These are phyloP conservation scores for Curvularia eragrostidis DNA, from an alignment of 2,329 filamentous ascomycete genomes.

Conservation along the genomic window DNA sequence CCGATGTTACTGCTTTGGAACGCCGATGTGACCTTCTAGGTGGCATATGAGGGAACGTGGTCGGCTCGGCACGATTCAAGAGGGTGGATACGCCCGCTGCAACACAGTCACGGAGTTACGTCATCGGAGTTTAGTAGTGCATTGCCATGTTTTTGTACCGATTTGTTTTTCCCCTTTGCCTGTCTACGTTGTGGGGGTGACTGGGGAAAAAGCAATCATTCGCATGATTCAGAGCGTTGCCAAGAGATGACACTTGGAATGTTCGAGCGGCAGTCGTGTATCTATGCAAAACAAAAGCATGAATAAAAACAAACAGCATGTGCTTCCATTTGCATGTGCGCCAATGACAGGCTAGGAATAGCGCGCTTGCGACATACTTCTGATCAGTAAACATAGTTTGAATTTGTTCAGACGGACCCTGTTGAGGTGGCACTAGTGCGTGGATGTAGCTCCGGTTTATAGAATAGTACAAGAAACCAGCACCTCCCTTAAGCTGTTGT, in stretches of 20 bases:
- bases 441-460: neutral
- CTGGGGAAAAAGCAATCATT: neutral
- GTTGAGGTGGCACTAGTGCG: neutral
- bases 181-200: neutral
- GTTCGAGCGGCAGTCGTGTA: neutral
- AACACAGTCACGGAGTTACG: slow-evolving; percentile 1
- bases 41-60: neutral
- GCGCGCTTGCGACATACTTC: neutral
- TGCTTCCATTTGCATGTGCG: neutral
- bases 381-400: neutral
- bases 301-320: neutral
- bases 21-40: slow-evolving; percentile 1
- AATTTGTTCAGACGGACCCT: neutral
- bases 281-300: neutral
- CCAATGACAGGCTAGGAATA: neutral
- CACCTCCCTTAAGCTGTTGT: neutral
- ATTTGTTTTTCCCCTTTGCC: neutral
- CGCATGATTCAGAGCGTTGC: neutral
- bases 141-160: neutral
- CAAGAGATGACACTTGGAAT: neutral
- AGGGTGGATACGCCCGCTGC: neutral
- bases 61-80: neutral
- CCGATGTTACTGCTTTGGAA: neutral
- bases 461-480: neutral
- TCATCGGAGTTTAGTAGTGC: slow-evolving; percentile 4